These are phyloP conservation scores for Mycena epipterygia DNA, from an alignment of 768 basidiomycete species.

Conservation along the genomic window DNA sequence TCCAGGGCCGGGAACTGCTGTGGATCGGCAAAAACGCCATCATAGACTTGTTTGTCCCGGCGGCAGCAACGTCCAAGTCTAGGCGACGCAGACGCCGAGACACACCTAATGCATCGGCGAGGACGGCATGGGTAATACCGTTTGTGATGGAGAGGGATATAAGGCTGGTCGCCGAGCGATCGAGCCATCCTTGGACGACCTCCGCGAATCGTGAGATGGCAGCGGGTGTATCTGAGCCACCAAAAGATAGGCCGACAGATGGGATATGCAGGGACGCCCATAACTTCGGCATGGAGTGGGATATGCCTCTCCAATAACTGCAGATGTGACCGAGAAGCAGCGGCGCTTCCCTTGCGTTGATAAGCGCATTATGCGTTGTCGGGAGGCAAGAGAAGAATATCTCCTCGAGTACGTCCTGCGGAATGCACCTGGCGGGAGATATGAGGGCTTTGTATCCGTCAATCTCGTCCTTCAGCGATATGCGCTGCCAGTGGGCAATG, in stretches of 20 bases:
- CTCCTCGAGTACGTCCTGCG: slow-evolving; percentile 4
- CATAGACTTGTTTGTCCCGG: background rate
- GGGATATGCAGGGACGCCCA: slow-evolving; percentile 5
- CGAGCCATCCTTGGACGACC: background rate
- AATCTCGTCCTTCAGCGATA: background rate
- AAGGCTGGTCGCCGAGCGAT: background rate
- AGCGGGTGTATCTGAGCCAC: background rate
- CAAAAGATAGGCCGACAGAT: background rate
- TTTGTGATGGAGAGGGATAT: background rate
- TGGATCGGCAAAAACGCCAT: background rate
- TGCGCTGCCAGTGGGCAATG: slow-evolving; percentile 1
- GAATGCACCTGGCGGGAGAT: slow-evolving; percentile 6
- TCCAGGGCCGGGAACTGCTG: background rate
- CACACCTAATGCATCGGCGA: background rate
- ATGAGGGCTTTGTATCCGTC: background rate
- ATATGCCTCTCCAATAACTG: slow-evolving; percentile 3
- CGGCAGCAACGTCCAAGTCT: background rate
- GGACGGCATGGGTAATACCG: background rate
- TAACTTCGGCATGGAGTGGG: background rate
- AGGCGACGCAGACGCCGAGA: background rate
- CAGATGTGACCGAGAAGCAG: slow-evolving; percentile 10
- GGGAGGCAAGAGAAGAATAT: slow-evolving; percentile 14
- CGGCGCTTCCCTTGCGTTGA: background rate
- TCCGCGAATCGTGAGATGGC: background rate
- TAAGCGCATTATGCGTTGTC: background rate